Percentiles rank a stretch among this genome's conserved stretches.
Evolutionary conservation across 176 grass and related monocot species (phyloP).

Genomic region (Cenchrus purpureus): DNA sequence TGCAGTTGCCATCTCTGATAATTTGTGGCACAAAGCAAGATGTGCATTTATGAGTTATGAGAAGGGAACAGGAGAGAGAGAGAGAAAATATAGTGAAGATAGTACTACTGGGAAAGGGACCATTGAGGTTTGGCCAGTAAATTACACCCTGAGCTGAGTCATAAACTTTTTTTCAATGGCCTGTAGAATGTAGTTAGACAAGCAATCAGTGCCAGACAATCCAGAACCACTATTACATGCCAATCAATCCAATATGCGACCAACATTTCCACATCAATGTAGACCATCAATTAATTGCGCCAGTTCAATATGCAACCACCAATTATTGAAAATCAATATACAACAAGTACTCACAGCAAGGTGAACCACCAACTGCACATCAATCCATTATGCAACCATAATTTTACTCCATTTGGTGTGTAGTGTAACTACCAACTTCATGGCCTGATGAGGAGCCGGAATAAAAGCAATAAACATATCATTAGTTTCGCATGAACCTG

Average conservation of each 20-base stretch:
- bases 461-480: constrained; percentile 4
- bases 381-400: constrained; percentile 15
- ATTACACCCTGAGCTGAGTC: not conserved
- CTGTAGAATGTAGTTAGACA: not conserved
- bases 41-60: not conserved
- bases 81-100: not conserved
- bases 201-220: constrained; percentile 17
- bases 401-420: not conserved
- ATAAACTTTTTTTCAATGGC: not conserved
- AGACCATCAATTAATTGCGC: not conserved
- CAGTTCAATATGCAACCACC: not conserved
- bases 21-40: not conserved
- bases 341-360: not conserved
- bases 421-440: not conserved
- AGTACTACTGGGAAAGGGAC: not conserved
- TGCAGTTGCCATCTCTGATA: constrained; percentile 28
- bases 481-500: constrained; percentile 5
- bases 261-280: not conserved
- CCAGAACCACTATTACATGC: not conserved
- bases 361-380: constrained; percentile 6
- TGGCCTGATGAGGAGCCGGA: not conserved
- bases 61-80: not conserved
- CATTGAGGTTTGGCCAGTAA: constrained; percentile 9
- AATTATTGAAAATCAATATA: not conserved
- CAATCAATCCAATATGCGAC: not conserved